Percentiles rank a stretch among this genome's conserved stretches.
Evolutionary conservation across 225 moss, liverwort and hornwort genomes (phyloP).

Genomic region (Pseudoscleropodium purum): DNA sequence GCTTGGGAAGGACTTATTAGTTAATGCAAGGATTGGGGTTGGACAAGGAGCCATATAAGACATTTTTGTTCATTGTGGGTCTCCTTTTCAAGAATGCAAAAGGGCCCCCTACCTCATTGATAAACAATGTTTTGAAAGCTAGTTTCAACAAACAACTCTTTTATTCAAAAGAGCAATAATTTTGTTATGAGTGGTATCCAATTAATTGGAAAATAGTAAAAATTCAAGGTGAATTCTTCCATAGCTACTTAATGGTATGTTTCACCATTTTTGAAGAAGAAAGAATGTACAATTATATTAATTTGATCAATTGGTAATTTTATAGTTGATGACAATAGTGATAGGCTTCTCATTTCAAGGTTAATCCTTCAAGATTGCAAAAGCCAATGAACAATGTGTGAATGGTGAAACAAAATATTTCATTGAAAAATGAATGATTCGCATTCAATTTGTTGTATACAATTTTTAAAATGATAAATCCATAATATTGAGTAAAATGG

Average conservation of each 20-base stretch:
- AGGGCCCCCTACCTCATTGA: rapidly evolving
- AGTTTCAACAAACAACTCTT: neutral
- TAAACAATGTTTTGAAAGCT: neutral
- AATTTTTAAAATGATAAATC: neutral
- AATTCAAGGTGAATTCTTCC: neutral
- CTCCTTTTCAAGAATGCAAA: rapidly evolving
- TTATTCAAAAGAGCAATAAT: too few species aligned
- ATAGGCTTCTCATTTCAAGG: neutral
- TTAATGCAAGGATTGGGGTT: neutral
- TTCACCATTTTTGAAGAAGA: neutral
- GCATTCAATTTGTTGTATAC: neutral
- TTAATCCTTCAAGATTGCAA: neutral
- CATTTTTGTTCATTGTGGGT: neutral
- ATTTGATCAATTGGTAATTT: neutral
- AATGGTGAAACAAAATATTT: neutral
- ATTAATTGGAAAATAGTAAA: neutral
- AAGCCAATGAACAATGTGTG: neutral
- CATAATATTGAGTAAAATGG: neutral
- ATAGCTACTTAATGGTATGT: neutral
- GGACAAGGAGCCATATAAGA: neutral
- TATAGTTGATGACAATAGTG: neutral
- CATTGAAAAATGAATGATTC: neutral
- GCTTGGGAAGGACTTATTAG: rapidly evolving
- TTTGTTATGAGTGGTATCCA: too few species aligned
- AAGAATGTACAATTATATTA: neutral